Base-by-base conservation (phyloP, 1,139 yeast species). In the Yamadazyma dendronema region DNA sequence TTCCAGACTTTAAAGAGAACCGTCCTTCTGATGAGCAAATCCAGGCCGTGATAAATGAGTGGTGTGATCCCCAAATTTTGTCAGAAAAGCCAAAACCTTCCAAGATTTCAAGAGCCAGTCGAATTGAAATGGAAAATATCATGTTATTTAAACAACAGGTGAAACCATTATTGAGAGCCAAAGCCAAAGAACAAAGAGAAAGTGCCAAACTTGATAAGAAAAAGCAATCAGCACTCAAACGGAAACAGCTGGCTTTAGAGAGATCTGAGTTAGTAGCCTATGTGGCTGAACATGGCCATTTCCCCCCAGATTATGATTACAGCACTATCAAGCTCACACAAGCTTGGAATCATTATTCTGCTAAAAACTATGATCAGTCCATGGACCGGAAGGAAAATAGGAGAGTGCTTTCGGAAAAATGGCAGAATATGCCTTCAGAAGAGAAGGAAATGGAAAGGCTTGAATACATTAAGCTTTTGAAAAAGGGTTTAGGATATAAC, bases 311-410 rank as follows among this genome's bases (percentile, higher is more conserved):
- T 19, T 49, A 30, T 36, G 45, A 47, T 28, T 38, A 29, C 14
- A 17, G 27, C 2, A 37, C 49, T 2, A 50, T 62, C 17, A 56
- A 61, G 9, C 52, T 53, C 42, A 59, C 57, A 12, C 58, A 62
- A 35, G 69, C 69, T 1, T 62, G 70, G 68, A 64, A 62, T 48
- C 65, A 62, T 41, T 62, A 46, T 40, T 46, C 53, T 36, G 49
- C 61, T 14, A 39, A 52, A 21, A 47, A 44, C 22, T 53, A 52
- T 35, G 24, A 31, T 9, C 41, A 36, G 17, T 3, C 11, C 10
- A n/a, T 22, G 2, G 11, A 22, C 3, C 21, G 32, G 6, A 31
- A 39, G 43, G 29, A 41, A 24, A 23, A 28, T 16, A 34, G 34
- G 24, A 22, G 21, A 4, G 14, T 33, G 17, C 28, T 40, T 30